A percentile compares a stretch with the other conserved stretches of the same genome.
Evolutionary conservation across 768 basidiomycete genomes (phyloP).

Genomic region (Panellus pusillus): DNA sequence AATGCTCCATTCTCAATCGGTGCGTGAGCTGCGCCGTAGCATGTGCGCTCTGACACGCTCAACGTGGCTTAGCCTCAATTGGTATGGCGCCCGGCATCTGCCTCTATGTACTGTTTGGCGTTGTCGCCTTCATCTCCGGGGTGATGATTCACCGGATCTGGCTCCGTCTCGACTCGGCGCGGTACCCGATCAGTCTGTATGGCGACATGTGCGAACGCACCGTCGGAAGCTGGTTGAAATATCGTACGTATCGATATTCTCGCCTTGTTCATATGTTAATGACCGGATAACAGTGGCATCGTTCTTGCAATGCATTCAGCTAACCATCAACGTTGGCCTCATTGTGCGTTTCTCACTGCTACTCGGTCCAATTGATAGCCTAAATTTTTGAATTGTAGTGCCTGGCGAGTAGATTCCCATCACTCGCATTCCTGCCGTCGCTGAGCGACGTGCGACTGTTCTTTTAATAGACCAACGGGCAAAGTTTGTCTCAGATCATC

Average conservation of each 20-base stretch:
- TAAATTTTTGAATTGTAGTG: not conserved
- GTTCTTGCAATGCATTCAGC: constrained; percentile 4
- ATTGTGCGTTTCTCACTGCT: not conserved
- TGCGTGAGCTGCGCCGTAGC: not conserved
- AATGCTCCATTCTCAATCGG: constrained; percentile 6
- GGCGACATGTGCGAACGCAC: constrained; percentile 6
- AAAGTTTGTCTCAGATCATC: constrained; percentile 3
- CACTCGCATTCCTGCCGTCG: not conserved
- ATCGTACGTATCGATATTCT: not conserved
- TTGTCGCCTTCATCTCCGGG: constrained; percentile 1
- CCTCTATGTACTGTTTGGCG: constrained; percentile 1
- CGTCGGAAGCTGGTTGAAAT: constrained; percentile 4
- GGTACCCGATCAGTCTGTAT: constrained; percentile 2
- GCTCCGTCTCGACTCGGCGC: constrained; percentile 2
- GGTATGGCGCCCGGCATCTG: constrained; percentile 6
- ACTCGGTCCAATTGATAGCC: not conserved
- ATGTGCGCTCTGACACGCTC: too few species aligned
- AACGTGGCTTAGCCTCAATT: not conserved
- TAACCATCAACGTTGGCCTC: constrained; percentile 4
- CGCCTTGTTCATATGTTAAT: not conserved
- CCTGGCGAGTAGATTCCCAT: not conserved
- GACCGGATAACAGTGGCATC: not conserved
- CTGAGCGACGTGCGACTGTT: not conserved
- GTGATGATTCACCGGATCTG: constrained; percentile 5
- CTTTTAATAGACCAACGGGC: not conserved